Evolutionary conservation across 768 basidiomycete species (phyloP).

Genomic region (Postia placenta): DNA sequence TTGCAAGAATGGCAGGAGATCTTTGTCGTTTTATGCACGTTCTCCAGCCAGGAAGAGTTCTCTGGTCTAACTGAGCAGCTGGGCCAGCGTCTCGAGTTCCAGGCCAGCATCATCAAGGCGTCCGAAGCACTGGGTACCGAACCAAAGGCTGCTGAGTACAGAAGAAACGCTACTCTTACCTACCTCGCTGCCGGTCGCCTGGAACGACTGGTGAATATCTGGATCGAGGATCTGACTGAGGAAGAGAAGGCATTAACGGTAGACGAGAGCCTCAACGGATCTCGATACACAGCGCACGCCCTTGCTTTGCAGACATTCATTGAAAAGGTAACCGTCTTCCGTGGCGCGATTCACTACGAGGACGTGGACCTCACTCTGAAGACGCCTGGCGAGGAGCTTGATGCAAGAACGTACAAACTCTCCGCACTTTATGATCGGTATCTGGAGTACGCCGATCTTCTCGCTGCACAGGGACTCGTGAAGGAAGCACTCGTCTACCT

Average conservation of each 20-base stretch:
- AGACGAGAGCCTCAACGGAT: constrained; percentile 36
- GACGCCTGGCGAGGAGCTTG: constrained; percentile 30
- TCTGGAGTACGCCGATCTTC: constrained; percentile 90
- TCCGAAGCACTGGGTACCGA: constrained; percentile 39
- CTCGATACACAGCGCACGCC: constrained; percentile 74
- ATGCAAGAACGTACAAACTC: constrained; percentile 71
- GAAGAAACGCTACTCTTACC: constrained; percentile 88
- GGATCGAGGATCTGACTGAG: constrained; percentile 84
- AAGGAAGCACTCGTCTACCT: constrained; percentile 78
- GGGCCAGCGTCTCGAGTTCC: constrained; percentile 85
- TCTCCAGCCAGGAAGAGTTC: constrained; percentile 82
- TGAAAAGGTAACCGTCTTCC: constrained; percentile 95
- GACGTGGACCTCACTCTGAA: constrained; percentile 57
- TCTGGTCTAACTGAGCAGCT: constrained; percentile 85
- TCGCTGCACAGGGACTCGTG: constrained; percentile 86
- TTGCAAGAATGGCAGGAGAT: constrained; percentile 93
- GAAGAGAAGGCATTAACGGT: constrained; percentile 59
- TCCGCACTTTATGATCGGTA: constrained; percentile 86
- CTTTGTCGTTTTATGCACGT: constrained; percentile 94
- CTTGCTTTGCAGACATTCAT: constrained; percentile 88
- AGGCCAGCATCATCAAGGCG: constrained; percentile 53
- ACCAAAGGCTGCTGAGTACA: constrained; percentile 43
- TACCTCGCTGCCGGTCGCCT: constrained; percentile 89
- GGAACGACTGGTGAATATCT: constrained; percentile 85
- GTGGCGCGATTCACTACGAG: constrained; percentile 73